These are phyloP conservation scores for Bruguiera sexangula DNA, from an alignment of 345 rosid species.

Conservation along the genomic window DNA sequence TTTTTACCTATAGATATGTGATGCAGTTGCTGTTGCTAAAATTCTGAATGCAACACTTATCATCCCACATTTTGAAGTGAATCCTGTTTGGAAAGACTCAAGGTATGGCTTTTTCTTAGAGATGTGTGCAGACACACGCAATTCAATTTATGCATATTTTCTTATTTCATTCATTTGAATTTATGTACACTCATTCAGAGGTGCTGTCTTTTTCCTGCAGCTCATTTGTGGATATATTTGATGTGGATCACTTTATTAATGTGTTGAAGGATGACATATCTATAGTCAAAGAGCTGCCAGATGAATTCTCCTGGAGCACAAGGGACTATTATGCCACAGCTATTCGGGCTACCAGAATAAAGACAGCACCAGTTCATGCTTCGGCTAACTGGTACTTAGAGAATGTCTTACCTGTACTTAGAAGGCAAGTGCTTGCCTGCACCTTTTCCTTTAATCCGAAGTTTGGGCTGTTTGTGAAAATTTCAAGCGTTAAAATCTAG, in stretches of 20 bases:
- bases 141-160: not conserved
- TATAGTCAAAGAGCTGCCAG: slow-evolving; percentile 72
- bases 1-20: slow-evolving; percentile 25
- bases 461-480: not conserved
- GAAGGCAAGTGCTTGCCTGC: slow-evolving; percentile 45
- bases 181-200: slow-evolving; percentile 3
- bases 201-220: slow-evolving; percentile 43
- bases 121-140: not conserved
- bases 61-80: slow-evolving; percentile 33
- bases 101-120: slow-evolving; percentile 12
- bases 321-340: slow-evolving; percentile 93
- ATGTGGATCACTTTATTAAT: slow-evolving; percentile 78
- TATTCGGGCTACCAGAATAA: slow-evolving; percentile 85
- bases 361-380: slow-evolving; percentile 89
- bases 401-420: slow-evolving; percentile 75
- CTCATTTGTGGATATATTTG: slow-evolving; percentile 79
- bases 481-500: no score
- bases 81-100: slow-evolving; percentile 35
- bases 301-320: slow-evolving; percentile 75
- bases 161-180: not conserved
- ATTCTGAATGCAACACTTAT: slow-evolving; percentile 33
- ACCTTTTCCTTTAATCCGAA: not conserved
- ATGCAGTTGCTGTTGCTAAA: slow-evolving; percentile 34
- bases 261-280: slow-evolving; percentile 55
- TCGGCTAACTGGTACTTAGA: slow-evolving; percentile 85